Evolutionary conservation across 331 rosid species (phyloP).

Genomic region (Rhamnella rubrinervis): DNA sequence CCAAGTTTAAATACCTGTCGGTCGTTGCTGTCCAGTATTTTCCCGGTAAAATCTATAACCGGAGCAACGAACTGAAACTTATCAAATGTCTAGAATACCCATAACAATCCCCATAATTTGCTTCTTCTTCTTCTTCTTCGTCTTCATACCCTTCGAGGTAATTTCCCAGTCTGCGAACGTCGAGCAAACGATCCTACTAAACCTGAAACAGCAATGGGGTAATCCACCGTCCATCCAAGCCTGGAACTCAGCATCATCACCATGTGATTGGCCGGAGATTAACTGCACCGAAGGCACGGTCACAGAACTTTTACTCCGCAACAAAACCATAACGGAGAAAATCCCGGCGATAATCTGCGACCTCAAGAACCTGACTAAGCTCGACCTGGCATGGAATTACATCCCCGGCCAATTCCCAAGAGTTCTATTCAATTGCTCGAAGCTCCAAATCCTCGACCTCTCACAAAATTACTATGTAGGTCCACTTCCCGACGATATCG

Average conservation of each 20-base stretch:
- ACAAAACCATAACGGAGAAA: constrained; percentile 31
- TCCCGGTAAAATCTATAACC: constrained; percentile 41
- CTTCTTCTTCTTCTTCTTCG: constrained; percentile 25
- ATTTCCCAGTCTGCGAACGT: constrained; percentile 38
- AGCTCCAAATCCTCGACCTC: constrained; percentile 56
- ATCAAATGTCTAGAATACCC: constrained; percentile 41
- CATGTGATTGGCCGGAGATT: constrained; percentile 71
- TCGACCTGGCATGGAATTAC: constrained; percentile 54
- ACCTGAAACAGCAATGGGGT: constrained; percentile 54
- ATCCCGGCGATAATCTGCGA: constrained; percentile 57
- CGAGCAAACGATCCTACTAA: constrained; percentile 47
- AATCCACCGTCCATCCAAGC: constrained; percentile 55
- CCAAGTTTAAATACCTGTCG: constrained; percentile 39
- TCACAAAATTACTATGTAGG: constrained; percentile 61
- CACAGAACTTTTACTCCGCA: constrained; percentile 41
- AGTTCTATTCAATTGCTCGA: constrained; percentile 58
- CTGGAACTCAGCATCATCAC: constrained; percentile 64
- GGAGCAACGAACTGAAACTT: constrained; percentile 2
- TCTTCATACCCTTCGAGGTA: constrained; percentile 36
- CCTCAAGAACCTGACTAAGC: constrained; percentile 46
- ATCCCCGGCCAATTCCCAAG: constrained; percentile 68
- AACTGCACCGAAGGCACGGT: constrained; percentile 40
- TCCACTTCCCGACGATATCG: constrained; percentile 52
- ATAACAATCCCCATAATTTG: neutral
- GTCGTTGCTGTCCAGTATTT: constrained; percentile 7